phyloP scores from a whole-genome alignment of 306 rosid genomes.

The Argentina anserina region DNA sequence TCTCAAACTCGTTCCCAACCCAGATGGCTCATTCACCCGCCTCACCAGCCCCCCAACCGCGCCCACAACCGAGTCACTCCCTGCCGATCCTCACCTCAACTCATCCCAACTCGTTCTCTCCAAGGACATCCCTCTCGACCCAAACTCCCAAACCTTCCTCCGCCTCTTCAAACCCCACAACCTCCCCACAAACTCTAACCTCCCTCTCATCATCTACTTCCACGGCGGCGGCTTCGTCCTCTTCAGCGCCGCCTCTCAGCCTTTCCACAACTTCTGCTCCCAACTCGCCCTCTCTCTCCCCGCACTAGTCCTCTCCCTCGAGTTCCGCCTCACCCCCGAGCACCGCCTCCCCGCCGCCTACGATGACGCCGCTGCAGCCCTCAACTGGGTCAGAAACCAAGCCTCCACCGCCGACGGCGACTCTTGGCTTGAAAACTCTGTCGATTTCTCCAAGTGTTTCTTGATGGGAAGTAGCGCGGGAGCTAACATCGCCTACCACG shows the following conservation, averaged over 20 bases:
- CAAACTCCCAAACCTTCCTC: conserved; percentile 44
- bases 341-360: conserved; percentile 89
- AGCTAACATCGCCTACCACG: conserved; percentile 52
- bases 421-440: conserved; percentile 50
- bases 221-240: conserved; percentile 89
- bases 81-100: not conserved
- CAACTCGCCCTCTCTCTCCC: conserved; percentile 25
- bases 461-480: conserved; percentile 71
- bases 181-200: conserved; percentile 23
- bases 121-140: conserved; percentile 52
- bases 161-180: conserved; percentile 63
- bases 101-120: conserved; percentile 32
- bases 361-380: conserved; percentile 57
- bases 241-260: conserved; percentile 41
- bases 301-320: conserved; percentile 51
- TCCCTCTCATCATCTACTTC: conserved; percentile 50
- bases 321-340: conserved; percentile 77
- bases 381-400: conserved; percentile 42
- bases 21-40: conserved; percentile 62
- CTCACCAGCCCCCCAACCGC: conserved; percentile 16
- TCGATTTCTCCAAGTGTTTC: conserved; percentile 41
- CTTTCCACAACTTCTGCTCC: conserved; percentile 46
- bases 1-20: conserved; percentile 46
- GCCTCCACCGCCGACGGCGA: conserved; percentile 31
- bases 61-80: conserved; percentile 25